A percentile compares a stretch with the other conserved stretches of the same genome.
These are phyloP conservation scores for Entomortierella lignicola DNA, from an alignment of 192 early-diverging fungal species.

Conservation along the genomic window DNA sequence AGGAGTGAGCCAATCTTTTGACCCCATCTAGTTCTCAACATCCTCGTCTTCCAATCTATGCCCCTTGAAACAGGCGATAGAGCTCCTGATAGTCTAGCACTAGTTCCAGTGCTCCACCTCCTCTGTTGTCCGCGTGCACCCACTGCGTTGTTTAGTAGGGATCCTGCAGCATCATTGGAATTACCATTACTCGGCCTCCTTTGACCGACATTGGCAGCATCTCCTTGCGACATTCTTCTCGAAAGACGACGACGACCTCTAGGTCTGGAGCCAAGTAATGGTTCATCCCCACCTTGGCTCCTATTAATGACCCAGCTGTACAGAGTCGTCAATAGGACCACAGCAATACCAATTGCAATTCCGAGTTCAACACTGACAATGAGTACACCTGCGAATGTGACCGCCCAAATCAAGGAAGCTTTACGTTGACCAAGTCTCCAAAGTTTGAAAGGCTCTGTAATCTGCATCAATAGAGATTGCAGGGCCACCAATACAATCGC, in stretches of 20 bases:
- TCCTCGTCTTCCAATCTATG: conserved; percentile 29
- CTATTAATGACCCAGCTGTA: conserved; percentile 1
- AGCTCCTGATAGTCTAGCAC: conserved; percentile 8
- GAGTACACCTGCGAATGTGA: conserved; percentile 27
- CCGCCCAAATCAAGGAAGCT: conserved; percentile 32
- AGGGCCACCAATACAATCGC: conserved; percentile 78
- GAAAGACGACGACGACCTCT: conserved; percentile 7
- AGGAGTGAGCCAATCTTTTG: conserved; percentile 28
- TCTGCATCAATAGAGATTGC: conserved; percentile 49
- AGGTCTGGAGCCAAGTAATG: conserved; percentile 6
- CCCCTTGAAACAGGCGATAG: conserved; percentile 12
- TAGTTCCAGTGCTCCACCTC: conserved; percentile 3
- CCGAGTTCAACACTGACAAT: conserved; percentile 38
- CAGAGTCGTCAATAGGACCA: conserved; percentile 19
- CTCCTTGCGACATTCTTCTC: not conserved
- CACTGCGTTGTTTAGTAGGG: conserved; percentile 14
- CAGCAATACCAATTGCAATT: conserved; percentile 39
- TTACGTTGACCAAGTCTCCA: conserved; percentile 46
- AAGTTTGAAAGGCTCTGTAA: conserved; percentile 38
- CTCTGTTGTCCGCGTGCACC: not conserved
- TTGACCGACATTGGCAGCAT: not conserved
- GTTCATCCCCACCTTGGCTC: not conserved
- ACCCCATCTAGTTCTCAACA: conserved; percentile 37
- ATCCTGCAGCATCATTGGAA: conserved; percentile 11
- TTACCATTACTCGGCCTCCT: too few relatives aligned